Conservation (phyloP, 2,329 filamentous ascomycete genomes). For the Talaromyces sp. region DNA sequence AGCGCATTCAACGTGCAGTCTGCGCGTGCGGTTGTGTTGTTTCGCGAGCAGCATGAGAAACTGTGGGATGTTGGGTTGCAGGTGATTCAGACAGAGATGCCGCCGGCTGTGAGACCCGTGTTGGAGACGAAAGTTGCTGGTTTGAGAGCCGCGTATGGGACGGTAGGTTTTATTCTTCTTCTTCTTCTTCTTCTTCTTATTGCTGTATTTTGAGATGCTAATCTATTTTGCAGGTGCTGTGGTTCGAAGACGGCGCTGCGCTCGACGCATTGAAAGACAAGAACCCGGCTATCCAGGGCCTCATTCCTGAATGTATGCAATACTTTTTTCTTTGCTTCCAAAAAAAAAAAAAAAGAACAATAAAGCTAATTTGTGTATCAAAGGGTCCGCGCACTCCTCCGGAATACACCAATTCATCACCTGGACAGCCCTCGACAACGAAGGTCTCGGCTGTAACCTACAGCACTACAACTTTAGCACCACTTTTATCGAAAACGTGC, state of each 20-base stretch:
- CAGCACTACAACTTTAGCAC: constrained; percentile 11
- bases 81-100: background rate
- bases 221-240: constrained; percentile 51
- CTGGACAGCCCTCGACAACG: constrained; percentile 7
- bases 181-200: background rate
- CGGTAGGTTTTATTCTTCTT: background rate
- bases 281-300: background rate
- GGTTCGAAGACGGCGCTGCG: constrained; percentile 69
- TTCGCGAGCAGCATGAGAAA: background rate
- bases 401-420: constrained; percentile 72
- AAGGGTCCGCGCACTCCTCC: constrained; percentile 69
- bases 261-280: constrained; percentile 49
- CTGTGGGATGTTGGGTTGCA: background rate
- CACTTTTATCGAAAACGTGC: background rate
- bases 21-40: constrained; percentile 46
- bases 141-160: background rate
- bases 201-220: background rate
- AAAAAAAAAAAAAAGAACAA: constrained; percentile 51
- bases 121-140: background rate
- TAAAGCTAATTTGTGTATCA: constrained; percentile 46
- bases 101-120: background rate
- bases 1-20: constrained; percentile 55
- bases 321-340: background rate
- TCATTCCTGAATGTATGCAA: background rate
- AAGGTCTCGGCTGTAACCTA: constrained; percentile 12